phyloP scores from a whole-genome alignment of 768 basidiomycete species.

The Tubosaeta sp. region DNA sequence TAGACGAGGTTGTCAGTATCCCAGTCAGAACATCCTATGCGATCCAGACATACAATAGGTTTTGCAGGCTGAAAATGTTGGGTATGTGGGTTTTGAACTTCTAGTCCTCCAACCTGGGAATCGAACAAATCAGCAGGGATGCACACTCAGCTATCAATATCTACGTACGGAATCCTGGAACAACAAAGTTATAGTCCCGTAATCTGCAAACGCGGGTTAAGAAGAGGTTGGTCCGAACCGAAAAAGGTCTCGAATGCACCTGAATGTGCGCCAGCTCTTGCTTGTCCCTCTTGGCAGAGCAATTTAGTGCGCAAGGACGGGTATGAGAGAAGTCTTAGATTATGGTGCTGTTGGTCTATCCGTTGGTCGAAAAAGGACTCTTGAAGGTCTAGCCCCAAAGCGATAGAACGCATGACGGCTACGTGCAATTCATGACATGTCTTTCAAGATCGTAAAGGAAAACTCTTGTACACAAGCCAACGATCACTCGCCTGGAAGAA shows the following conservation, averaged over 20 bases:
- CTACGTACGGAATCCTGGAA: slow-evolving; percentile 67
- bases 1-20: slow-evolving; percentile 26
- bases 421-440: slow-evolving; percentile 74
- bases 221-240: not conserved
- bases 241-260: slow-evolving; percentile 33
- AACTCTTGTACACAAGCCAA: not conserved
- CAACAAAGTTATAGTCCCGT: slow-evolving; percentile 75
- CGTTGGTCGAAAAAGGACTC: slow-evolving; percentile 74
- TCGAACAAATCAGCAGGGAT: slow-evolving; percentile 1
- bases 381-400: slow-evolving; percentile 68
- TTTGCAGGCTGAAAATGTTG: slow-evolving; percentile 64
- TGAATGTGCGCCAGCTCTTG: slow-evolving; percentile 80
- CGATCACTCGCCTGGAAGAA: slow-evolving; percentile 59
- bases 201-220: slow-evolving; percentile 43
- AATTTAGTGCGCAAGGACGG: slow-evolving; percentile 64
- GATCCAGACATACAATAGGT: slow-evolving; percentile 57
- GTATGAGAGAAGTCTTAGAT: slow-evolving; percentile 76
- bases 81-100: slow-evolving; percentile 79
- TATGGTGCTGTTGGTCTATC: slow-evolving; percentile 75
- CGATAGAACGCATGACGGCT: slow-evolving; percentile 80
- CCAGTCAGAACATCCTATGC: not conserved
- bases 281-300: slow-evolving; percentile 61
- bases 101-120: slow-evolving; percentile 69
- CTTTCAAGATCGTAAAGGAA: slow-evolving; percentile 31
- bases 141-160: not conserved